Percentiles rank a stretch among this genome's conserved stretches.
These are phyloP conservation scores for Ustilago lituana DNA, from an alignment of 1,284 basidiomycete genomes.

Conservation along the genomic window DNA sequence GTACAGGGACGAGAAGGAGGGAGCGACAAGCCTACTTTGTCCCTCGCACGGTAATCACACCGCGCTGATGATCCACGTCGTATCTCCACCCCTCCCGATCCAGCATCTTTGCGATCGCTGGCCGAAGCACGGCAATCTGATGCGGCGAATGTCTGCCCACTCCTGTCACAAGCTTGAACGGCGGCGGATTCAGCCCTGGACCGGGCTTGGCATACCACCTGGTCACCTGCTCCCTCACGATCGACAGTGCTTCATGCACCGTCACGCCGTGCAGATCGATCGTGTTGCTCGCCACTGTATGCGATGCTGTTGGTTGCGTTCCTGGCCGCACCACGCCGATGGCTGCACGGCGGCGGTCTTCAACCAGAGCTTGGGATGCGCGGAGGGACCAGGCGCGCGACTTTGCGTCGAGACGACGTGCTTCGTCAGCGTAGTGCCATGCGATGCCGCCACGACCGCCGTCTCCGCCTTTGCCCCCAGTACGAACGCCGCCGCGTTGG, in stretches of 20 bases:
- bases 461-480: slow-evolving; percentile 33
- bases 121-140: slow-evolving; percentile 63
- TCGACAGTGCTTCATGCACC: slow-evolving; percentile 65
- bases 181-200: slow-evolving; percentile 26
- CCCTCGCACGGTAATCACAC: slow-evolving; percentile 46
- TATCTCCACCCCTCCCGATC: slow-evolving; percentile 64
- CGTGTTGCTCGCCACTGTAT: slow-evolving; percentile 29
- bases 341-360: slow-evolving; percentile 54
- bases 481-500: slow-evolving; percentile 33
- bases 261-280: slow-evolving; percentile 68
- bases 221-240: slow-evolving; percentile 62
- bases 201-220: slow-evolving; percentile 56
- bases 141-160: slow-evolving; percentile 66
- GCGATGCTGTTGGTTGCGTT: slow-evolving; percentile 5
- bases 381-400: slow-evolving; percentile 65
- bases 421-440: slow-evolving; percentile 66
- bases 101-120: slow-evolving; percentile 64
- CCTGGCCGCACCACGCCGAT: slow-evolving; percentile 28
- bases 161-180: slow-evolving; percentile 67
- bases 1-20: not conserved
- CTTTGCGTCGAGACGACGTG: slow-evolving; percentile 63
- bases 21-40: slow-evolving; percentile 14
- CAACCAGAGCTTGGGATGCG: slow-evolving; percentile 63
- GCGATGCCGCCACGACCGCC: slow-evolving; percentile 42
- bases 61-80: slow-evolving; percentile 44